A percentile compares a stretch with the other conserved stretches of the same genome.
Conservation (phyloP, 2,329 filamentous ascomycete species). For the Plectosphaerella plurivora region DNA sequence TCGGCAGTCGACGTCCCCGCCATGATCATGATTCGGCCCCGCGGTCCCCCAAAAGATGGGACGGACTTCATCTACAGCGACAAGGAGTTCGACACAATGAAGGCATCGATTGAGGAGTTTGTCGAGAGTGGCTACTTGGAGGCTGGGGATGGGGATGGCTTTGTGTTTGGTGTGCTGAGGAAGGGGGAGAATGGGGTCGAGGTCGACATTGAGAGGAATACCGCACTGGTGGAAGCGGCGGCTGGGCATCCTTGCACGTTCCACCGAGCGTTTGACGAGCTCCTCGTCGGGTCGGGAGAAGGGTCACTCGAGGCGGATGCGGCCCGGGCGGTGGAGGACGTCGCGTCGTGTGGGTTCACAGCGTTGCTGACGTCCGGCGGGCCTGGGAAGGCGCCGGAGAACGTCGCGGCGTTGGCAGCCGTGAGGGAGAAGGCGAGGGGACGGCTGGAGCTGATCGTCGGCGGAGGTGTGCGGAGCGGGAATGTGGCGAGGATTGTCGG, state of each 20-base stretch:
- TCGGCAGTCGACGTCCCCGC: constrained; percentile 30
- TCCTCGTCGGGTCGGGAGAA: constrained; percentile 22
- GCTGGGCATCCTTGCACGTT: constrained; percentile 43
- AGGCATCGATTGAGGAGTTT: constrained; percentile 23
- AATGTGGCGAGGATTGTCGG: constrained; percentile 28
- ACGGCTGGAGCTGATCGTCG: constrained; percentile 43
- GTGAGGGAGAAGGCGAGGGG: constrained; percentile 25
- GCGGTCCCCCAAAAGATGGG: constrained; percentile 21
- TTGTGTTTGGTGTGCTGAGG: constrained; percentile 49
- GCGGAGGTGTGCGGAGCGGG: constrained; percentile 43
- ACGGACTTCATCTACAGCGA: constrained; percentile 46
- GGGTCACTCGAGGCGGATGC: background rate
- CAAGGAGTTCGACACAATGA: constrained; percentile 40
- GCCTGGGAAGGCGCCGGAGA: constrained; percentile 30
- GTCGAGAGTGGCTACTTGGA: constrained; percentile 26
- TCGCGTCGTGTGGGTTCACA: constrained; percentile 41
- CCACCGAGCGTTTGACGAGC: constrained; percentile 51
- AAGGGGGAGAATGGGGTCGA: constrained; percentile 7
- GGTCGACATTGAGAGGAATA: constrained; percentile 37
- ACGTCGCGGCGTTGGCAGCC: constrained; percentile 28
- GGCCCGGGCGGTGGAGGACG: constrained; percentile 22
- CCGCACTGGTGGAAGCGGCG: constrained; percentile 34
- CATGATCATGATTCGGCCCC: constrained; percentile 53
- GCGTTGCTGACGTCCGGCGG: constrained; percentile 52
- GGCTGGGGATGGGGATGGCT: constrained; percentile 42